Percentiles rank a stretch among this genome's conserved stretches.
These are phyloP conservation scores for Rhododendron simsii DNA, from an alignment of 148 eudicot genomes.

Conservation along the genomic window DNA sequence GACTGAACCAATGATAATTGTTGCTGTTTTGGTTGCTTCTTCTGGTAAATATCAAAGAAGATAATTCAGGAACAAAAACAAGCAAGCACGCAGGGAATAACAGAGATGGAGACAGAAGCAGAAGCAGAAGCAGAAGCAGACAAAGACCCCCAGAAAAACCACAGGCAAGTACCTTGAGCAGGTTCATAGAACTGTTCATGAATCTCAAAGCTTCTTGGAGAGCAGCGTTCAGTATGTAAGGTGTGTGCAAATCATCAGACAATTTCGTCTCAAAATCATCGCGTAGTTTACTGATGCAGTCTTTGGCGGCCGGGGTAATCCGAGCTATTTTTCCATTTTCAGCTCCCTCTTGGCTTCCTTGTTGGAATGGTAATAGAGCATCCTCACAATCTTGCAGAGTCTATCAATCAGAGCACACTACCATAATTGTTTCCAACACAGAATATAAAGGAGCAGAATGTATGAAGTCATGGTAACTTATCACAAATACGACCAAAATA, in stretches of 20 bases:
- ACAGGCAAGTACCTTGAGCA: slow-evolving; percentile 49
- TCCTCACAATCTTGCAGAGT: slow-evolving; percentile 67
- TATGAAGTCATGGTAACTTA: not conserved
- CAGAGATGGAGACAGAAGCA: not conserved
- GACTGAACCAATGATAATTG: slow-evolving; percentile 35
- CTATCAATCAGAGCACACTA: slow-evolving; percentile 25
- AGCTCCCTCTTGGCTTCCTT: slow-evolving; percentile 25
- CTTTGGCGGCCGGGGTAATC: slow-evolving; percentile 41
- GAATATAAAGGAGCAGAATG: not conserved
- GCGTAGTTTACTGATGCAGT: slow-evolving; percentile 44
- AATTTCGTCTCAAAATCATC: slow-evolving; percentile 51
- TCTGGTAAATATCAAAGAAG: slow-evolving; percentile 37
- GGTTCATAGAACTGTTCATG: slow-evolving; percentile 45
- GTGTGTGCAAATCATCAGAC: slow-evolving; percentile 78
- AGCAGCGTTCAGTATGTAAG: slow-evolving; percentile 49
- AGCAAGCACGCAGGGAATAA: not conserved
- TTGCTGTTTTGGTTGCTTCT: slow-evolving; percentile 58
- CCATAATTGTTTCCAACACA: not conserved
- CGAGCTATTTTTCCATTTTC: slow-evolving; percentile 27
- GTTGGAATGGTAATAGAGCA: slow-evolving; percentile 36
- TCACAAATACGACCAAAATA: not conserved
- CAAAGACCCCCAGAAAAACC: not conserved
- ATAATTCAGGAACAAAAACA: not conserved
- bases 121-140: slow-evolving; percentile 1
- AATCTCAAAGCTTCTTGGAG: slow-evolving; percentile 57